phyloP scores from a whole-genome alignment of 2,329 filamentous ascomycete species.

The Botrytis elliptica region DNA sequence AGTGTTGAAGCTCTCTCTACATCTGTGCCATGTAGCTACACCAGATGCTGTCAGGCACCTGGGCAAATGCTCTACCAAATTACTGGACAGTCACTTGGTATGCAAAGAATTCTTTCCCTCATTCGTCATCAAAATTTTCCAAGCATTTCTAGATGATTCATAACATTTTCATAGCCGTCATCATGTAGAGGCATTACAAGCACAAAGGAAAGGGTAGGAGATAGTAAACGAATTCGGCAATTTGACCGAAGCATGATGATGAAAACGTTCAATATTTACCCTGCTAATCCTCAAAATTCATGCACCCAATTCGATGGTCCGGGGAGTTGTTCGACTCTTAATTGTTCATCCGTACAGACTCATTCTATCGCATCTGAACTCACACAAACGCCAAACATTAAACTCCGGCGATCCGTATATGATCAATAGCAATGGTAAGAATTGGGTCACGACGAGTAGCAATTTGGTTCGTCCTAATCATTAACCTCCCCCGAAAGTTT shows the following conservation, averaged over 20 bases:
- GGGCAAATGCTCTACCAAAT: not conserved
- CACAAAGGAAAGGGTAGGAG: slow-evolving; percentile 9
- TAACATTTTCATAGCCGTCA: slow-evolving; percentile 6
- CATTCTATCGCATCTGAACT: not conserved
- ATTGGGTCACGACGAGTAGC: not conserved
- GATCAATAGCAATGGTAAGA: not conserved
- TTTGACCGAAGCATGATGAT: not conserved
- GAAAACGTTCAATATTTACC: not conserved
- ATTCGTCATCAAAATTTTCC: not conserved
- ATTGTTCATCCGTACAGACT: not conserved
- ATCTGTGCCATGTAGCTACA: not conserved
- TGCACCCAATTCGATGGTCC: not conserved
- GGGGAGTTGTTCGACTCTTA: not conserved
- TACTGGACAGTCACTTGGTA: not conserved
- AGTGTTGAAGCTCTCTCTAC: no score
- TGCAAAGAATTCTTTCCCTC: slow-evolving; percentile 1
- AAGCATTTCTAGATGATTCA: slow-evolving; percentile 1
- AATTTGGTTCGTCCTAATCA: not conserved
- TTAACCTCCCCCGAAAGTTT: not conserved
- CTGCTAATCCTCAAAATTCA: not conserved
- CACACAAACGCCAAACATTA: not conserved
- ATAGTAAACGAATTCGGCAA: not conserved
- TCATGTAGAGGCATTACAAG: not conserved
- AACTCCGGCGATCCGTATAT: not conserved
- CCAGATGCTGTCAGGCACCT: not conserved